These are phyloP conservation scores for Murraya paniculata DNA, from an alignment of 345 rosid species.

Conservation along the genomic window DNA sequence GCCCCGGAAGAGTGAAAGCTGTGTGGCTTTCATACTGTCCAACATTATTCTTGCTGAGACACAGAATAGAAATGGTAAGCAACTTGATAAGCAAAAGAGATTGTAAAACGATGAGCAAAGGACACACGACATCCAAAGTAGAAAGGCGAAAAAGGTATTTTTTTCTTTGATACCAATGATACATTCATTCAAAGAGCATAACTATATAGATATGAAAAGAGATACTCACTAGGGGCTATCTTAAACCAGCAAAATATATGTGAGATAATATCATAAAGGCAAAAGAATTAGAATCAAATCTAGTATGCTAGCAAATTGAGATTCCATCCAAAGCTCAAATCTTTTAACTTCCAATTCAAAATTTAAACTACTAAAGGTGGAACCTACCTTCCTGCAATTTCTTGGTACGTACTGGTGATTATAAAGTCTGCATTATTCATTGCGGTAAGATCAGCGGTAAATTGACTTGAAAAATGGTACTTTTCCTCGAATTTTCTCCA, in stretches of 20 bases:
- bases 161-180: background rate
- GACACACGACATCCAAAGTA: background rate
- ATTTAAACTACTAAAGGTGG: background rate
- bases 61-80: background rate
- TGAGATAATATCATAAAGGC: background rate
- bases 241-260: background rate
- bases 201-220: background rate
- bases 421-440: slow-evolving; percentile 61
- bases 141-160: background rate
- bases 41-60: slow-evolving; percentile 46
- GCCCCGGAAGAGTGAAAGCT: slow-evolving; percentile 62
- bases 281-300: background rate
- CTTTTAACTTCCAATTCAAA: background rate
- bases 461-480: slow-evolving; percentile 55
- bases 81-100: slow-evolving; percentile 1
- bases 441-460: slow-evolving; percentile 54
- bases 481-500: slow-evolving; percentile 51
- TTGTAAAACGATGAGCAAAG: background rate
- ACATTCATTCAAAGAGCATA: background rate
- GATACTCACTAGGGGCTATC: background rate
- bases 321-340: background rate
- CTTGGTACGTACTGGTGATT: slow-evolving; percentile 55
- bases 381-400: slow-evolving; percentile 48
- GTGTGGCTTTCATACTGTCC: slow-evolving; percentile 65
- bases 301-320: background rate